Evolutionary conservation across 2,329 filamentous ascomycete species (phyloP).

Genomic region (Helicocarpus griseus): DNA sequence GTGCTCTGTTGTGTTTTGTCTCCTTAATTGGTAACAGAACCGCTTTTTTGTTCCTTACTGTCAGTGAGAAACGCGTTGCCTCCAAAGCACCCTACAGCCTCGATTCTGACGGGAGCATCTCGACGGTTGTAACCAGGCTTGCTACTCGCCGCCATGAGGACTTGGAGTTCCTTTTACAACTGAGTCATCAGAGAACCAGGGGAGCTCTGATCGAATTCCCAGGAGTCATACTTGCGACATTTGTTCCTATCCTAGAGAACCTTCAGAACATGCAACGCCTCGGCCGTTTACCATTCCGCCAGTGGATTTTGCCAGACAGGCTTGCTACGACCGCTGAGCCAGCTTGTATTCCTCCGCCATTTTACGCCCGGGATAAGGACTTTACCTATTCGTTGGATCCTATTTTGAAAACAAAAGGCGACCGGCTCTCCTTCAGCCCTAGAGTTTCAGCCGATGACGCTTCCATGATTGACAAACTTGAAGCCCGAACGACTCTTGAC

Average conservation of each 20-base stretch:
- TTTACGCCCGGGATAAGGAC: background rate
- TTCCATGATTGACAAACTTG: too few species aligned
- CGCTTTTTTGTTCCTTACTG: too few species aligned
- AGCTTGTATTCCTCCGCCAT: background rate
- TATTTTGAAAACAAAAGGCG: too few species aligned
- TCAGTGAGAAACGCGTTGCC: background rate
- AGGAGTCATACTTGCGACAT: conserved; percentile 11
- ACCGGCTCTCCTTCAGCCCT: too few species aligned
- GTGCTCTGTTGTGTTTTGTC: conserved; percentile 1
- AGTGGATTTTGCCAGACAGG: too few species aligned
- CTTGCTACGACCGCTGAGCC: background rate
- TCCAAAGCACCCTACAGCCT: background rate
- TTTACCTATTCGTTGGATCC: background rate
- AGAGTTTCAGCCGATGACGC: too few species aligned
- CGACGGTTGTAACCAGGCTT: background rate
- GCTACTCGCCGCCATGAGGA: background rate
- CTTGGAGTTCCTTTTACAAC: too few species aligned
- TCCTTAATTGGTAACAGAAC: conserved; percentile 20
- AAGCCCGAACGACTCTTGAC: conserved; percentile 15
- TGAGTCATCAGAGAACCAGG: conserved; percentile 9
- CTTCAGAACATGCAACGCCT: conserved; percentile 11
- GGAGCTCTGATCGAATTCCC: conserved; percentile 15
- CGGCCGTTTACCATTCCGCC: too few species aligned
- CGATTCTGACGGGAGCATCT: background rate
- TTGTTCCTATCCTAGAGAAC: conserved; percentile 11